Conservation (phyloP, 2,329 filamentous ascomycete species). For the Torrubiella hemipterigena region DNA sequence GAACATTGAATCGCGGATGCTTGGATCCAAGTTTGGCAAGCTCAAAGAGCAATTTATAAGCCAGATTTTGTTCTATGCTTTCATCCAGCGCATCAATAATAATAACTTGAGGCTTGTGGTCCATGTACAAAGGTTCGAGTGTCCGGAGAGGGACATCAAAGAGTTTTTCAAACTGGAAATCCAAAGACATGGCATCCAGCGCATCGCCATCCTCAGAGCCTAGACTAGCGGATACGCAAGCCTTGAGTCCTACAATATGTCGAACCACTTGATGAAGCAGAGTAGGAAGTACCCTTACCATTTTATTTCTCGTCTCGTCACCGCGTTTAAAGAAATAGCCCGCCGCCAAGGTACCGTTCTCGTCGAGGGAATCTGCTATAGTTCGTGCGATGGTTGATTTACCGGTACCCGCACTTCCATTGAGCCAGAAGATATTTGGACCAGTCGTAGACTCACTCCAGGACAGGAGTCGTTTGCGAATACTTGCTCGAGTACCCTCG, state of each 20-base stretch:
- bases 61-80: background rate
- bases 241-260: background rate
- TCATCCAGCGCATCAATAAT: conserved; percentile 3
- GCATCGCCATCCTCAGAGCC: background rate
- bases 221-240: background rate
- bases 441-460: background rate
- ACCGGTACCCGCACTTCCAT: background rate
- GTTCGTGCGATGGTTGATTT: conserved; percentile 1
- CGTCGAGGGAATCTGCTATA: background rate
- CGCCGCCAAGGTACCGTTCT: background rate
- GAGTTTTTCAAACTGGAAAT: background rate
- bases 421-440: conserved; percentile 1
- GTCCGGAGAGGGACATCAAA: background rate
- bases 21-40: background rate
- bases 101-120: background rate
- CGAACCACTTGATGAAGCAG: background rate
- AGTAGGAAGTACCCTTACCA: background rate
- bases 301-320: background rate
- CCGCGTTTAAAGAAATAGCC: conserved; percentile 1
- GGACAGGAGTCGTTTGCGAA: background rate
- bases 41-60: background rate
- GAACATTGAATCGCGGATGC: background rate
- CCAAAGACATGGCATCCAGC: background rate
- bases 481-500: background rate
- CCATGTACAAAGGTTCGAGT: too few relatives aligned